phyloP scores from a whole-genome alignment of 2,329 filamentous ascomycete species.

The Diaporthe australafricana region DNA sequence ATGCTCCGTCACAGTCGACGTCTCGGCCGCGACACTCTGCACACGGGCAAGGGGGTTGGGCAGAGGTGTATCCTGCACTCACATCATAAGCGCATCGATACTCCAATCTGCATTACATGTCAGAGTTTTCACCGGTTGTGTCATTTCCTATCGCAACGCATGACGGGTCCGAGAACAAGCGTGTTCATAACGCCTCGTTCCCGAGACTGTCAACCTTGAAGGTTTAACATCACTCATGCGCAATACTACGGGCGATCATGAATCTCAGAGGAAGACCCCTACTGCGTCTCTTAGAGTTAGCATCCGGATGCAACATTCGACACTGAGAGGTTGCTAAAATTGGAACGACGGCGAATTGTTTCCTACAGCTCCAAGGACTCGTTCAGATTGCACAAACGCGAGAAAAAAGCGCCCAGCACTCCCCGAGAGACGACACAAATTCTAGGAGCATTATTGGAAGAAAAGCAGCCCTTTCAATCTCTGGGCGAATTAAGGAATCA shows the following conservation, averaged over 20 bases:
- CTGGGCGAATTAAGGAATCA: too few relatives aligned
- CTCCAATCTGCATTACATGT: neutral
- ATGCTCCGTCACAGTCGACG: conserved; percentile 19
- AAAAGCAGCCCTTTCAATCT: too few relatives aligned
- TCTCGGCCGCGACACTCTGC: conserved; percentile 16
- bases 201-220: neutral
- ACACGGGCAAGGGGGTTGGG: neutral
- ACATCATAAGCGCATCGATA: neutral
- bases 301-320: neutral
- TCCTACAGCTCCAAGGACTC: neutral
- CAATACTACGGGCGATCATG: too few relatives aligned
- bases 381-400: neutral
- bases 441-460: neutral
- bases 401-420: neutral
- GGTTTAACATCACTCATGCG: neutral
- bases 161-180: neutral
- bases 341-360: neutral
- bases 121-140: neutral
- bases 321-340: neutral
- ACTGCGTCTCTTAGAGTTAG: neutral
- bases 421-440: neutral
- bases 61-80: neutral
- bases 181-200: neutral
- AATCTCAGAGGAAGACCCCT: too few relatives aligned
- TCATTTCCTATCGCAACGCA: neutral